phyloP scores from a whole-genome alignment of 2,329 filamentous ascomycete species.

The Cadophora sp. region DNA sequence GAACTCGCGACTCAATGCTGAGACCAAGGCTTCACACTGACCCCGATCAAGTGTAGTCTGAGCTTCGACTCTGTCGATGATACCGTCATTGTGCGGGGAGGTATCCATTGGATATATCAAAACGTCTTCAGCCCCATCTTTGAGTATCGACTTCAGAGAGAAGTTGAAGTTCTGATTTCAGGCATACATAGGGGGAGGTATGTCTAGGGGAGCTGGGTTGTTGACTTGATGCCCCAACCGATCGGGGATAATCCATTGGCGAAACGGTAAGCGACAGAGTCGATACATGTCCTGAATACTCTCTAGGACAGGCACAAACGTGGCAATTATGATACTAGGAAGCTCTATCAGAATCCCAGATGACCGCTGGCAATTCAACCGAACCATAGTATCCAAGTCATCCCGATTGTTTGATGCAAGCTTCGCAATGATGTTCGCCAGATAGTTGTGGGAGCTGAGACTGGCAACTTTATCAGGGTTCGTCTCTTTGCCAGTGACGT shows the following conservation, averaged over 20 bases:
- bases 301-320: conserved; percentile 43
- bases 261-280: conserved; percentile 32
- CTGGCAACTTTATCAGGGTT: conserved; percentile 29
- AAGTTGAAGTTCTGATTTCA: conserved; percentile 26
- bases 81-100: conserved; percentile 23
- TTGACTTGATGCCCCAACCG: background rate
- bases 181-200: conserved; percentile 37
- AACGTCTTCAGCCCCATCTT: conserved; percentile 17
- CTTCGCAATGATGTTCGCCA: conserved; percentile 37
- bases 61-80: conserved; percentile 32
- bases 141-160: conserved; percentile 29
- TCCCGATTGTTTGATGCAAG: conserved; percentile 32
- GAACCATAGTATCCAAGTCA: conserved; percentile 31
- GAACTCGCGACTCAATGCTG: conserved; percentile 52
- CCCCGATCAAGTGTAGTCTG: conserved; percentile 36
- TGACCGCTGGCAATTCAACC: conserved; percentile 27
- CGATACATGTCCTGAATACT: conserved; percentile 42
- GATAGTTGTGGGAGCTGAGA: conserved; percentile 29
- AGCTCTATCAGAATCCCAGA: conserved; percentile 43
- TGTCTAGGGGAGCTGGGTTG: conserved; percentile 19
- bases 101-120: conserved; percentile 3
- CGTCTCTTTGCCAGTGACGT: conserved; percentile 32
- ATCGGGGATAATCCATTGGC: conserved; percentile 34
- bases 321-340: conserved; percentile 42
- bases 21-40: conserved; percentile 49